phyloP scores from a whole-genome alignment of 805 yeast species.

The Huiozyma naganishii region DNA sequence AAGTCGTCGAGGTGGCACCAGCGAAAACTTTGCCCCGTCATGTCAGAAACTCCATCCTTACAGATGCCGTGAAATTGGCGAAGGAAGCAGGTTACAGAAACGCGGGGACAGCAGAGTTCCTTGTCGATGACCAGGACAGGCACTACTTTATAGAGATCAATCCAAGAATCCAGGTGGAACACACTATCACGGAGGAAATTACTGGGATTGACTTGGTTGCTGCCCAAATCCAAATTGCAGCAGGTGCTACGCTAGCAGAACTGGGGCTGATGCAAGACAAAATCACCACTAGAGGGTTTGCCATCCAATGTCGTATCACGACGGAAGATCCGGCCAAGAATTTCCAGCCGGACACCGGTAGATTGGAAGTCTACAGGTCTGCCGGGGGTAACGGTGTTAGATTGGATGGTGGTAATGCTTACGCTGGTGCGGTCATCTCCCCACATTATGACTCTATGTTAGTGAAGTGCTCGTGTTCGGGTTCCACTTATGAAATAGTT shows the following conservation, averaged over 20 bases:
- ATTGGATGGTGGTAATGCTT: slow-evolving; percentile 97
- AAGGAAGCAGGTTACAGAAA: slow-evolving; percentile 80
- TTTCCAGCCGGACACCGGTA: slow-evolving; percentile 98
- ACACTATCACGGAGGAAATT: slow-evolving; percentile 96
- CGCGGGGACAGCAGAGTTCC: slow-evolving; percentile 97
- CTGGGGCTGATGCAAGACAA: slow-evolving; percentile 89
- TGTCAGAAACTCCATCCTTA: slow-evolving; percentile 84
- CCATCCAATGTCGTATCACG: slow-evolving; percentile 97
- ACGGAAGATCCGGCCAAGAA: slow-evolving; percentile 95
- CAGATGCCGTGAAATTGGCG: slow-evolving; percentile 92
- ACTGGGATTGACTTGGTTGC: slow-evolving; percentile 97
- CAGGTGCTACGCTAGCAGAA: slow-evolving; percentile 90
- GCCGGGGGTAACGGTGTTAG: slow-evolving; percentile 99
- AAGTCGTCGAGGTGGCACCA: slow-evolving; percentile 97
- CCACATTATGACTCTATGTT: slow-evolving; percentile 98
- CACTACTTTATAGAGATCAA: slow-evolving; percentile 97
- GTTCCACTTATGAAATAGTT: slow-evolving; percentile 91
- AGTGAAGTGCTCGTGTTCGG: slow-evolving; percentile 96
- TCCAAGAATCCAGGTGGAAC: slow-evolving; percentile 98
- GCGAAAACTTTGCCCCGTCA: slow-evolving; percentile 76
- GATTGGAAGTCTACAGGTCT: slow-evolving; percentile 93
- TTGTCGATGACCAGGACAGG: slow-evolving; percentile 86
- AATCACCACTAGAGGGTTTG: slow-evolving; percentile 93
- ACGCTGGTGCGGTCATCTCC: slow-evolving; percentile 90
- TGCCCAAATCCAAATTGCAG: slow-evolving; percentile 97